phyloP scores from a whole-genome alignment of 2,329 filamentous ascomycete genomes.

The Coniosporium tulheliwenetii region DNA sequence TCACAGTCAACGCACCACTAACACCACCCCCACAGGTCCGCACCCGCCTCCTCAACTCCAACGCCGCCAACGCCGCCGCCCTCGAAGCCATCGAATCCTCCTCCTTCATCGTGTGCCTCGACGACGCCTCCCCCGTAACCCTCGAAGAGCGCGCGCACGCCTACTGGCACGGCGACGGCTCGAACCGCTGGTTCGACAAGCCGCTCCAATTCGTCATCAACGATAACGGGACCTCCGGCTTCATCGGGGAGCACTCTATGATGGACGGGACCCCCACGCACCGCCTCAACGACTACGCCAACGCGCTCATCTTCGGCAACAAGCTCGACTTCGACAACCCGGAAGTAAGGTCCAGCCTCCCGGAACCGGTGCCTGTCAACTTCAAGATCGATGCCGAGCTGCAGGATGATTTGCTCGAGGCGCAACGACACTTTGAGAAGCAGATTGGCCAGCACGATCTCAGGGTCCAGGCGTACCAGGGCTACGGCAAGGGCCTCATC shows the following conservation, averaged over 20 bases:
- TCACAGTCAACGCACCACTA: neutral
- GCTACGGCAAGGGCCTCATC: conserved; percentile 94
- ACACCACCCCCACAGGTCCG: conserved; percentile 31
- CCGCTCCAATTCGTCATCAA: conserved; percentile 95
- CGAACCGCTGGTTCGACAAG: conserved; percentile 97
- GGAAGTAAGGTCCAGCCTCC: conserved; percentile 62
- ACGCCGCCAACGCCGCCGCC: conserved; percentile 60
- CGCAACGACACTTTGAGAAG: conserved; percentile 60
- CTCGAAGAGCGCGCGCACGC: conserved; percentile 88
- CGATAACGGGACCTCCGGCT: conserved; percentile 93
- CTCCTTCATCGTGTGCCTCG: conserved; percentile 83
- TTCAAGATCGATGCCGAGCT: conserved; percentile 67
- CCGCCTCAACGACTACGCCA: conserved; percentile 88
- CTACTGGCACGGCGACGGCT: conserved; percentile 96
- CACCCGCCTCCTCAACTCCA: conserved; percentile 57
- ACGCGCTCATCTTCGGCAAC: conserved; percentile 82
- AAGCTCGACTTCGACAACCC: conserved; percentile 81
- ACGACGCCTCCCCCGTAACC: conserved; percentile 81
- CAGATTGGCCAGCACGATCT: conserved; percentile 83
- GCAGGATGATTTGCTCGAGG: conserved; percentile 62
- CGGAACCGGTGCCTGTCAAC: conserved; percentile 61
- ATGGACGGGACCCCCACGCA: conserved; percentile 99
- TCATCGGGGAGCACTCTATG: conserved; percentile 98
- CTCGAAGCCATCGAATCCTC: conserved; percentile 74
- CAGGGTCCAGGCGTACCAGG: conserved; percentile 87